A percentile compares a stretch with the other conserved stretches of the same genome.
These are phyloP conservation scores for Xylaria grammica DNA, from an alignment of 495 filamentous ascomycete species.

Conservation along the genomic window DNA sequence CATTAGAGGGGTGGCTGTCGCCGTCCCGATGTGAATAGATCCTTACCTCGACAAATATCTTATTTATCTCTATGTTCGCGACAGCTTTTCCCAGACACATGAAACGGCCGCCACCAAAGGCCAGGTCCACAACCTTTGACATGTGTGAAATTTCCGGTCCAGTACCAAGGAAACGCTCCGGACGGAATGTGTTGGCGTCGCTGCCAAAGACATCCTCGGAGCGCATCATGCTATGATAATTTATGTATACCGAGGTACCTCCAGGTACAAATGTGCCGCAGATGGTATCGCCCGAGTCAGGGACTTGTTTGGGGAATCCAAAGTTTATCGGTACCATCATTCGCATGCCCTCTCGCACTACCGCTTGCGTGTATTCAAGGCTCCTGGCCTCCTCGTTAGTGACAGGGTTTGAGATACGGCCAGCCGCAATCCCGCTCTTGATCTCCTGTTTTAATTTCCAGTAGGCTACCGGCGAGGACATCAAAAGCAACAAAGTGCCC, in stretches of 20 bases:
- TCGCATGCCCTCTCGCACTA: conserved; percentile 59
- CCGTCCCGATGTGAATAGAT: not conserved
- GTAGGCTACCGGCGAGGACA: conserved; percentile 50
- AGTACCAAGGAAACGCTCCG: conserved; percentile 59
- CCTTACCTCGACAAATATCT: conserved; percentile 60
- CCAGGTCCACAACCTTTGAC: conserved; percentile 43
- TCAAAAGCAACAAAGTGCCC: conserved; percentile 56
- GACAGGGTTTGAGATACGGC: conserved; percentile 38
- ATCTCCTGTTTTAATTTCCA: conserved; percentile 62
- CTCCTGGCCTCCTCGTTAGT: conserved; percentile 46
- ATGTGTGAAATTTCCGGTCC: conserved; percentile 41
- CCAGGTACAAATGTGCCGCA: conserved; percentile 56
- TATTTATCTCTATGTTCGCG: conserved; percentile 57
- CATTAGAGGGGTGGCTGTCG: not conserved
- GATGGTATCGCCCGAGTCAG: conserved; percentile 56
- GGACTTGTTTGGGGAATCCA: conserved; percentile 50
- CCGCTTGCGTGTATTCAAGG: conserved; percentile 52
- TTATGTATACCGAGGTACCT: conserved; percentile 57
- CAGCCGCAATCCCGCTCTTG: conserved; percentile 40
- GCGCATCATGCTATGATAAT: conserved; percentile 42
- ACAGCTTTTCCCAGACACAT: conserved; percentile 52
- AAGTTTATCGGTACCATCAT: conserved; percentile 43
- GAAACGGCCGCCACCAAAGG: conserved; percentile 51
- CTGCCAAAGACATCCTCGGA: conserved; percentile 52
- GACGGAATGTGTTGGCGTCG: conserved; percentile 55